Evolutionary conservation across 2,329 filamentous ascomycete species (phyloP), one percentile per base, ranked within the genome.

Genomic region (Dryadomyces sulphureus): DNA sequence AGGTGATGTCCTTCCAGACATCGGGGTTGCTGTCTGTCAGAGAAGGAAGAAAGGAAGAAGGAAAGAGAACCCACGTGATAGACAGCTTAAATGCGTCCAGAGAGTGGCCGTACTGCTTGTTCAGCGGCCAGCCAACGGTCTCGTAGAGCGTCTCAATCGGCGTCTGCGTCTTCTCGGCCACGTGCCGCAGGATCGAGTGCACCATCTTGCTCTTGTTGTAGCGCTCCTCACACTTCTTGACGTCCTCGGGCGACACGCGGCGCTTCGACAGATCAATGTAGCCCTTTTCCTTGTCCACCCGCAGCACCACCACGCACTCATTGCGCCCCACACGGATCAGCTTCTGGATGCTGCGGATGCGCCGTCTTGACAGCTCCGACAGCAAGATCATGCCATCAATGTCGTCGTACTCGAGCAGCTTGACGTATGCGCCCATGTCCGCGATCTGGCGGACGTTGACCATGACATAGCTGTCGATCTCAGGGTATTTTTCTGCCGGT

Each of bases 181-280:
- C 92, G 65, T 98, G 92, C 64, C 90, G 83, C 85, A 98, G 90
- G 66, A 98, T 95, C 46, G 87, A 93, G 68, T 98, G 92, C 36
- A 96, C 92, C 73, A 94, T 93, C 74, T 98, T 98, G 72, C 87
- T 86, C 81, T 98, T 98, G 78, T 98, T 98, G 76, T 95, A 98
- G 57, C 92, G 80, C 72, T 98, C 92, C 64, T 98, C 92, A 64
- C 93, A 98, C 71, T 95, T 95, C 57, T 94, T 75, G 53, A 96
- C 92, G 70, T 98, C 92, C 65, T 98, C 92, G 39, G 92, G 84
- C 38, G 89, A 95, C 49, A 98, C 92, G 70, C 92, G 84, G 62
- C 92, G 89, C 75, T 98, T 98, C 52, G 88, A 94, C 62, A 98
- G 71, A 81, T 98, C 92, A 60, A 98, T 98, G 63, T 98, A 98